phyloP scores from a whole-genome alignment of 1,139 yeast species.

The Spencermartinsiella ligniputridi region DNA sequence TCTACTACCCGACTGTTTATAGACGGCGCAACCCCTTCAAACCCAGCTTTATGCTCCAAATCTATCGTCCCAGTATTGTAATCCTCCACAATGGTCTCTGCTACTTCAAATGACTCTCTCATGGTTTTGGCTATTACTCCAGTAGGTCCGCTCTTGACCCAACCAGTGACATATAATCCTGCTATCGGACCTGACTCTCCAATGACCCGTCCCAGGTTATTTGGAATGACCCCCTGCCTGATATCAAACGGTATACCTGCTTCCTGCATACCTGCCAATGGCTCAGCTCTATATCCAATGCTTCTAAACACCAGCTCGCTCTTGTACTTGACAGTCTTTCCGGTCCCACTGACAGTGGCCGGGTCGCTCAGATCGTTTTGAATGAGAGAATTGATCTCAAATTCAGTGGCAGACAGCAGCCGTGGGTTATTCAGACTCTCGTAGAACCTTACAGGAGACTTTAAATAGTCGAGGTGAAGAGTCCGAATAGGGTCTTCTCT shows the following conservation, averaged over 20 bases:
- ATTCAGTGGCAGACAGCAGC: constrained; percentile 45
- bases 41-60: constrained; percentile 27
- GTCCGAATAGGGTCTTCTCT: constrained; percentile 14
- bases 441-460: constrained; percentile 58
- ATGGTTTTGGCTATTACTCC: constrained; percentile 93
- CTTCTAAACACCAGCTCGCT: constrained; percentile 76
- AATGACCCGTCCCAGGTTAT: constrained; percentile 56
- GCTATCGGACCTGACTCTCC: constrained; percentile 32
- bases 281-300: constrained; percentile 75
- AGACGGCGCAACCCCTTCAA: constrained; percentile 33
- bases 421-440: constrained; percentile 34
- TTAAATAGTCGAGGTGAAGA: constrained; percentile 59
- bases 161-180: constrained; percentile 80
- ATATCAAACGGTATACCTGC: constrained; percentile 52
- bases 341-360: constrained; percentile 41
- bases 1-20: constrained; percentile 38
- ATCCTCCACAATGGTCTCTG: constrained; percentile 59
- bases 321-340: constrained; percentile 36
- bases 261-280: constrained; percentile 52
- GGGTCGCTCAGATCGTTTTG: constrained; percentile 29
- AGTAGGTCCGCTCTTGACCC: constrained; percentile 85
- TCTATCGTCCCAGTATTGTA: constrained; percentile 17
- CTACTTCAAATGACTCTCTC: constrained; percentile 77
- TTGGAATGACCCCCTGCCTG: constrained; percentile 50
- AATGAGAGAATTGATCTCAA: constrained; percentile 44